Evolutionary conservation across 2,329 filamentous ascomycete genomes (phyloP).

Genomic region (Cordyceps cicadae): DNA sequence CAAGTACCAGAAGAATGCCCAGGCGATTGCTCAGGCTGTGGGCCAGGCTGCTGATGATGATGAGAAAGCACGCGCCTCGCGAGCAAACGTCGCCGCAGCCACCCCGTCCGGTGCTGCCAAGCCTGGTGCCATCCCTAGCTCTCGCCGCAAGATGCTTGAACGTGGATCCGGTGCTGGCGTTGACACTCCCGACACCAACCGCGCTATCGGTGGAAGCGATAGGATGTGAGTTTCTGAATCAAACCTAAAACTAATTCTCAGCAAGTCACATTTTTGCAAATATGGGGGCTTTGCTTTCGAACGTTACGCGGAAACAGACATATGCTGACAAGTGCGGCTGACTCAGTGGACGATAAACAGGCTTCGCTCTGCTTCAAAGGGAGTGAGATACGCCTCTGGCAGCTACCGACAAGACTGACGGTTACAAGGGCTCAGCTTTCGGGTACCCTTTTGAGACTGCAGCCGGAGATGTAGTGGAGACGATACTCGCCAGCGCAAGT

Average conservation of each 20-base stretch:
- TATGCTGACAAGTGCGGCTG: conserved; percentile 68
- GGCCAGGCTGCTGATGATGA: conserved; percentile 59
- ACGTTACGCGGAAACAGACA: conserved; percentile 68
- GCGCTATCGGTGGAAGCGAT: conserved; percentile 71
- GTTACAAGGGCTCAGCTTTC: conserved; percentile 17
- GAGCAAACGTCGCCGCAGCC: conserved; percentile 57
- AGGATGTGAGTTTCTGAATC: conserved; percentile 82
- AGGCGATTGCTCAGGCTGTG: conserved; percentile 80
- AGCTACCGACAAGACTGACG: conserved; percentile 28
- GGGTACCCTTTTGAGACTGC: conserved; percentile 11
- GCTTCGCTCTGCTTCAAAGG: conserved; percentile 76
- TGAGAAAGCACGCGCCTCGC: conserved; percentile 64
- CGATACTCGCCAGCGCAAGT: not conserved
- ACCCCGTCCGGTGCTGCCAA: conserved; percentile 57
- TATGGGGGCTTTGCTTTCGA: conserved; percentile 64
- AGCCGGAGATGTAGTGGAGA: not conserved
- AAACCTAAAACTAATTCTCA: conserved; percentile 38
- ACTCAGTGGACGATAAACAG: conserved; percentile 79
- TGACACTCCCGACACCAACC: conserved; percentile 64
- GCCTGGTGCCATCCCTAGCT: conserved; percentile 66
- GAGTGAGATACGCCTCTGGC: conserved; percentile 42
- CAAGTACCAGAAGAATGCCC: conserved; percentile 99
- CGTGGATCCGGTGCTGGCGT: conserved; percentile 49
- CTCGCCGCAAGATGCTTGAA: conserved; percentile 78
- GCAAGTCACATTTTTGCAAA: conserved; percentile 56